Conservation (phyloP, 2,329 filamentous ascomycete species). For the Talaromyces albobiverticillius region DNA sequence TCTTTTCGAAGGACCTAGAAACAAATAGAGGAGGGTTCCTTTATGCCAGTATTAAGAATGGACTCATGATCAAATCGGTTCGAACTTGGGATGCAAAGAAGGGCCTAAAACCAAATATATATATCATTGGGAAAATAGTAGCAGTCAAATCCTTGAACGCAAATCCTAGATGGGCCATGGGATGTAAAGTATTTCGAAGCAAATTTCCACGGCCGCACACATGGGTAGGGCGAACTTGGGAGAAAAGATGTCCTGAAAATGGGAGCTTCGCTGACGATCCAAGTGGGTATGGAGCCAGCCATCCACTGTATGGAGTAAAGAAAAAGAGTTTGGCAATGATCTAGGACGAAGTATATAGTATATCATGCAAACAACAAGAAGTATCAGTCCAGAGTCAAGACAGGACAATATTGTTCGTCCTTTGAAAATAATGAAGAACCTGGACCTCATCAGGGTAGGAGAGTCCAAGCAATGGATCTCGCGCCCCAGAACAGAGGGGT, state of each 20-base stretch:
- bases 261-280: neutral
- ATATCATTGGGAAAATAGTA: neutral
- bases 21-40: neutral
- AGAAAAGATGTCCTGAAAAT: too few relatives aligned
- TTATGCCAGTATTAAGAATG: neutral
- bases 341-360: neutral
- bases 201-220: neutral
- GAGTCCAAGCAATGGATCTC: neutral
- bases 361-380: neutral
- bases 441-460: neutral
- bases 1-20: slow-evolving; percentile 3
- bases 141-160: neutral
- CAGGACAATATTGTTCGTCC: neutral
- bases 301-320: neutral
- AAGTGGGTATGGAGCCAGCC: slow-evolving; percentile 7
- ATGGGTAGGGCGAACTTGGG: neutral
- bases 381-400: too few relatives aligned
- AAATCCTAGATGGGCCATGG: neutral
- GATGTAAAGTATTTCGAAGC: neutral
- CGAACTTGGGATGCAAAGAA: slow-evolving; percentile 5
- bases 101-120: slow-evolving; percentile 9
- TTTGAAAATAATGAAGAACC: neutral
- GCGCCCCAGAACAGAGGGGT: neutral
- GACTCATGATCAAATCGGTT: neutral
- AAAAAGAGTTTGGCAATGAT: neutral